Percentiles rank a stretch among this genome's conserved stretches.
These are phyloP conservation scores for Linanthus parryae DNA, from an alignment of 148 eudicot genomes.

Conservation along the genomic window DNA sequence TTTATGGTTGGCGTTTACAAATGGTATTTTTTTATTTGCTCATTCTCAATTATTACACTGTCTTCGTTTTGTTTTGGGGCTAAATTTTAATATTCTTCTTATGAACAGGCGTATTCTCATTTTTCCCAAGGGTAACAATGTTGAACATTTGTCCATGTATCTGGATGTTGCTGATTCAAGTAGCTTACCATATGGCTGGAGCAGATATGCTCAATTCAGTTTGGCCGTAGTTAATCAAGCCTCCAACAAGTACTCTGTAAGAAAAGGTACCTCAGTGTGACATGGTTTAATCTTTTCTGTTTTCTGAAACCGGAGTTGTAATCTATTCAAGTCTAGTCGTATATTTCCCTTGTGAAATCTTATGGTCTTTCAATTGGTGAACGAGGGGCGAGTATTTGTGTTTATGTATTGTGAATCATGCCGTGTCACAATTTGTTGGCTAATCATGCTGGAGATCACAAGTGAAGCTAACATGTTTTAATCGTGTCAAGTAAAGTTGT, in stretches of 20 bases:
- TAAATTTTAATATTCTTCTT: conserved; percentile 9
- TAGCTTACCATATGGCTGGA: conserved; percentile 92
- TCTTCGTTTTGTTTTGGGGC: background rate
- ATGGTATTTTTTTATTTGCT: conserved; percentile 42
- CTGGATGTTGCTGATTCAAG: conserved; percentile 87
- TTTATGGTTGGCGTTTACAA: conserved; percentile 74
- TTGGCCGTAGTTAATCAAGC: conserved; percentile 77
- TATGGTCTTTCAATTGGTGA: too few relatives aligned
- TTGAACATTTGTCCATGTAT: conserved; percentile 85
- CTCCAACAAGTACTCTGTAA: conserved; percentile 59
- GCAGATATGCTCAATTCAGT: conserved; percentile 90
- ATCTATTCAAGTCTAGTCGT: too few relatives aligned
- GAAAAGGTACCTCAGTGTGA: conserved; percentile 49
- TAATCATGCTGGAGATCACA: too few relatives aligned
- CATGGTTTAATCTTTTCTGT: background rate
- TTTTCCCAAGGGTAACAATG: conserved; percentile 93
- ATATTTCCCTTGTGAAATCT: too few relatives aligned
- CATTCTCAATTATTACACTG: background rate
- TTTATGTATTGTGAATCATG: too few relatives aligned
- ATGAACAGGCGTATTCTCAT: conserved; percentile 79
- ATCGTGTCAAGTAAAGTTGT: too few relatives aligned
- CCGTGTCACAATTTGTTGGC: too few relatives aligned
- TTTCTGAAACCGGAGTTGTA: too few relatives aligned
- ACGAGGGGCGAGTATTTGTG: too few relatives aligned
- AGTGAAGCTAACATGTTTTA: too few relatives aligned